phyloP scores from a whole-genome alignment of 352 stramenopile genomes.

The Thalassiosira ordinaria region DNA sequence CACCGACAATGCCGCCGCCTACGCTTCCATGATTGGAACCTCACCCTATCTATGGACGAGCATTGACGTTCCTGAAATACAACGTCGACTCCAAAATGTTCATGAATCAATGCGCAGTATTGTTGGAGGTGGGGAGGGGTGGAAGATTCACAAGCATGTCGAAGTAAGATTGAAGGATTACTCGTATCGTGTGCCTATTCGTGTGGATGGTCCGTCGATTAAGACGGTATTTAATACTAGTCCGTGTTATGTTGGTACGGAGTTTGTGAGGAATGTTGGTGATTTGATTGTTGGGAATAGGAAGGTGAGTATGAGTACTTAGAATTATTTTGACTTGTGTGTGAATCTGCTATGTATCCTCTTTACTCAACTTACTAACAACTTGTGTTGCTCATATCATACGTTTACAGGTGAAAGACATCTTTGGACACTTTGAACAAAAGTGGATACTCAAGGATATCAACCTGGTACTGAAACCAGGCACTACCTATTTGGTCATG shows the following conservation, averaged over 20 bases:
- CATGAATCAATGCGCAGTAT: background rate
- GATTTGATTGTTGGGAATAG: conserved; percentile 29
- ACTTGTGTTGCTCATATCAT: background rate
- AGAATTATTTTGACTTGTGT: background rate
- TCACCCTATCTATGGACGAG: background rate
- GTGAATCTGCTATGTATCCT: conserved; percentile 6
- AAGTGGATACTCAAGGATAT: conserved; percentile 60
- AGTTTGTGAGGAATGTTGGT: conserved; percentile 28
- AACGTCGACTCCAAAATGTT: background rate
- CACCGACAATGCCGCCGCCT: background rate
- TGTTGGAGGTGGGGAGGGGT: too few species aligned
- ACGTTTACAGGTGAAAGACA: conserved; percentile 37
- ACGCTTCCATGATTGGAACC: background rate
- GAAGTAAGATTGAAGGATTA: conserved; percentile 50
- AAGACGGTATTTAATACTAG: conserved; percentile 61
- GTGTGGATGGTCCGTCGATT: conserved; percentile 47
- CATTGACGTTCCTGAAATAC: background rate
- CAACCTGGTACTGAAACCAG: conserved; percentile 58
- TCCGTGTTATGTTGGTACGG: conserved; percentile 45
- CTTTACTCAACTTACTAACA: background rate
- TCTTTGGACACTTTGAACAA: conserved; percentile 50
- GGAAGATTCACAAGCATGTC: too few species aligned
- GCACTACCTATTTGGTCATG: conserved; percentile 67
- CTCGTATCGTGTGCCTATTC: conserved; percentile 40
- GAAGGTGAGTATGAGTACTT: conserved; percentile 25